phyloP scores from a whole-genome alignment of 2,329 filamentous ascomycete genomes.

The Hypoxylon sp. region DNA sequence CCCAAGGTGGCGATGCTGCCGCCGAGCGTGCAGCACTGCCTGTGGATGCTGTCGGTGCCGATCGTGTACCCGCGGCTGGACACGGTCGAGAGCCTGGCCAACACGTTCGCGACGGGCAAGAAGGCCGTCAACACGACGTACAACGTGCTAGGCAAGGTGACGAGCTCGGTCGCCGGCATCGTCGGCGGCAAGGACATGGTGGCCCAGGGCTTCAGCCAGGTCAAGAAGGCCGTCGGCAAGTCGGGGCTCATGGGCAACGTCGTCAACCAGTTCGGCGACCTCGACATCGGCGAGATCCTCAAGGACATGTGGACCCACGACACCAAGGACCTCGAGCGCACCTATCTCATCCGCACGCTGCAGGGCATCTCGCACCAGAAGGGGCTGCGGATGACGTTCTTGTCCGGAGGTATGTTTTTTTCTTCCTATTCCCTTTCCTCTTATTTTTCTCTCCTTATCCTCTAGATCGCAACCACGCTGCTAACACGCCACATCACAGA shows the following conservation, averaged over 20 bases:
- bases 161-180: slow-evolving; percentile 92
- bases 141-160: slow-evolving; percentile 94
- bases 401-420: slow-evolving; percentile 75
- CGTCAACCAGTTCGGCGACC: slow-evolving; percentile 93
- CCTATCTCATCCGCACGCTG: slow-evolving; percentile 93
- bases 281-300: slow-evolving; percentile 92
- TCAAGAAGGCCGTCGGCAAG: slow-evolving; percentile 97
- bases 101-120: slow-evolving; percentile 93
- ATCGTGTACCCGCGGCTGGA: slow-evolving; percentile 91
- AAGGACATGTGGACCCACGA: slow-evolving; percentile 99
- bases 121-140: slow-evolving; percentile 96
- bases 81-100: slow-evolving; percentile 87
- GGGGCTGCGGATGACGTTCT: slow-evolving; percentile 93
- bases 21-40: slow-evolving; percentile 92
- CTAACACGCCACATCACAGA: slow-evolving; percentile 53
- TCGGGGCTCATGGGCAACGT: slow-evolving; percentile 94
- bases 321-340: slow-evolving; percentile 94
- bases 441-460: not conserved
- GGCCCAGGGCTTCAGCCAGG: slow-evolving; percentile 88
- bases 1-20: slow-evolving; percentile 92
- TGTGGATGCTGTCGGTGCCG: slow-evolving; percentile 95
- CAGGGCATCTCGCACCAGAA: slow-evolving; percentile 97
- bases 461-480: slow-evolving; percentile 3
- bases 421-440: not conserved
- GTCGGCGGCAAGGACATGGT: slow-evolving; percentile 95